Evolutionary conservation across 352 stramenopile species (phyloP).

Genomic region (Phytophthora pistaciae): DNA sequence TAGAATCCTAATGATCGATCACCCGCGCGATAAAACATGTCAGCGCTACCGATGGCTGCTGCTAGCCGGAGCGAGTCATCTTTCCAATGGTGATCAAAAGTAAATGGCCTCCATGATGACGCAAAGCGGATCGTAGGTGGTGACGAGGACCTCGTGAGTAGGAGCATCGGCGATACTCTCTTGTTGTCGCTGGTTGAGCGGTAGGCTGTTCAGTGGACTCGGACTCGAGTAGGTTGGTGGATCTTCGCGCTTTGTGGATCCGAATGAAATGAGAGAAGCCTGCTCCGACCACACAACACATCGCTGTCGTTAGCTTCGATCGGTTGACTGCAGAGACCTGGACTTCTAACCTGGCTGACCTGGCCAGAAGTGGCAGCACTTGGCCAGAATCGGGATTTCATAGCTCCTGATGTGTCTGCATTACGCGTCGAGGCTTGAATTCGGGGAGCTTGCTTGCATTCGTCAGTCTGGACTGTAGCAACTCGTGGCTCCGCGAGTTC

Average conservation of each 20-base stretch:
- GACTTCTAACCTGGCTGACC: neutral
- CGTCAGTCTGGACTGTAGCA: neutral
- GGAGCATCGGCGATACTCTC: neutral
- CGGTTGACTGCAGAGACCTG: neutral
- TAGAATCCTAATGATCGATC: neutral
- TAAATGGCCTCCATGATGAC: conserved; percentile 46
- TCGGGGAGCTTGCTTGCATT: neutral
- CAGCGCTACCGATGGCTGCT: neutral
- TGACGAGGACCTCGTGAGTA: conserved; percentile 16
- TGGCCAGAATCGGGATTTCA: neutral
- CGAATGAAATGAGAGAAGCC: neutral
- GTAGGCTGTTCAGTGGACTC: neutral
- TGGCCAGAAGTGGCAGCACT: neutral
- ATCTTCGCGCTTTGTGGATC: neutral
- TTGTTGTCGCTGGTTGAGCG: neutral
- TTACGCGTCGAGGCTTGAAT: neutral
- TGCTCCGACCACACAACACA: neutral
- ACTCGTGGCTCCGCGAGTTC: neutral
- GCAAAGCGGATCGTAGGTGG: conserved; percentile 18
- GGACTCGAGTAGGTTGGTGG: neutral
- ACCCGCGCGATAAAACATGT: neutral
- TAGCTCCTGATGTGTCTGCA: neutral
- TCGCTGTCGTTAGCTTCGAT: neutral
- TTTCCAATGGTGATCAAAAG: conserved; percentile 36
- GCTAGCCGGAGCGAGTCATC: neutral